phyloP scores from a whole-genome alignment of 2,329 filamentous ascomycete genomes.

The Fusarium sp. region DNA sequence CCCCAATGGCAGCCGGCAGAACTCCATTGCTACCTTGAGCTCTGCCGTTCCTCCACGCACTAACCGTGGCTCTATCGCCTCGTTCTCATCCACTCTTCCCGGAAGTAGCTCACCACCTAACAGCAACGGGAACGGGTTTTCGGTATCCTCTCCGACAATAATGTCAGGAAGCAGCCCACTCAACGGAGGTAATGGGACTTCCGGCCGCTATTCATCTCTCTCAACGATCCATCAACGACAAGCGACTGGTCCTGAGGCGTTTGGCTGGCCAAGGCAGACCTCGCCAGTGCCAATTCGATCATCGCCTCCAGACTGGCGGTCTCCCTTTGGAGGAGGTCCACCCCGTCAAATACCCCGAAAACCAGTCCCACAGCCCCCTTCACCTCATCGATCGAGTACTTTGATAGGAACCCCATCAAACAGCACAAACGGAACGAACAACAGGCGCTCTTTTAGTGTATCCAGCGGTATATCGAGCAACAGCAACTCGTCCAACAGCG shows the following conservation, averaged over 20 bases:
- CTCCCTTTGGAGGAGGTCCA: constrained; percentile 10
- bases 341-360: constrained; percentile 24
- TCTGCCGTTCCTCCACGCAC: constrained; percentile 4
- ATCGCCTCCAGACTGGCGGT: constrained; percentile 26
- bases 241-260: constrained; percentile 15
- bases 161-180: not conserved
- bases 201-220: constrained; percentile 26
- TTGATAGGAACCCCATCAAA: constrained; percentile 14
- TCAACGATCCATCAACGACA: constrained; percentile 36
- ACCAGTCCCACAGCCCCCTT: constrained; percentile 33
- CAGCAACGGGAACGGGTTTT: constrained; percentile 5
- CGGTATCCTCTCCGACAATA: constrained; percentile 4
- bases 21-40: constrained; percentile 27
- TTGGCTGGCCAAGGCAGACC: constrained; percentile 30
- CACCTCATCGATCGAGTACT: constrained; percentile 29
- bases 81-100: not conserved
- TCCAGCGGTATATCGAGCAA: constrained; percentile 37
- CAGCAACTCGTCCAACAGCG: constrained; percentile 42
- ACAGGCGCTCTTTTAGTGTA: constrained; percentile 36
- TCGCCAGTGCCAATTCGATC: constrained; percentile 31
- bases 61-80: constrained; percentile 4
- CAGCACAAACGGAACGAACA: constrained; percentile 12
- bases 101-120: not conserved
- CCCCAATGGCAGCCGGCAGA: constrained; percentile 21
- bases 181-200: not conserved